Conservation (phyloP, 2,329 filamentous ascomycete genomes). For the Xylariales sp. region DNA sequence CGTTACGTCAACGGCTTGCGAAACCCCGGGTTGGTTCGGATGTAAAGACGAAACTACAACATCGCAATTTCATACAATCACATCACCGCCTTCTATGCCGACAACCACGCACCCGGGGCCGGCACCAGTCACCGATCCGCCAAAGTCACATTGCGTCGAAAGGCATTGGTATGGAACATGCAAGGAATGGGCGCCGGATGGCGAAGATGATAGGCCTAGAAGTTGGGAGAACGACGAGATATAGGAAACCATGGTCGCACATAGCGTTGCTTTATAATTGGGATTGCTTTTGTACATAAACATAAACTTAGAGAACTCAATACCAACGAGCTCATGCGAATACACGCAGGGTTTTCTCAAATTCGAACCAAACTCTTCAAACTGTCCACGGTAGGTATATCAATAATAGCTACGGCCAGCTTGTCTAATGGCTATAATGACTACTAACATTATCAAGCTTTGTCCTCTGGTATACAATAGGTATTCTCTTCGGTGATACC, state of each 20-base stretch:
- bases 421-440: background rate
- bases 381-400: background rate
- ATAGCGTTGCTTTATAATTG: slow-evolving; percentile 19
- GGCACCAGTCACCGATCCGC: slow-evolving; percentile 26
- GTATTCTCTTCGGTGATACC: background rate
- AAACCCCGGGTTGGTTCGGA: slow-evolving; percentile 73
- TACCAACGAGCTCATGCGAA: slow-evolving; percentile 1
- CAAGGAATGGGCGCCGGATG: slow-evolving; percentile 42
- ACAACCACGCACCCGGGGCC: slow-evolving; percentile 33
- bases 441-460: background rate
- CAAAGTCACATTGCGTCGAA: slow-evolving; percentile 42
- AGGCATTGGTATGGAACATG: slow-evolving; percentile 48
- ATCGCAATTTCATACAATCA: slow-evolving; percentile 42
- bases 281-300: slow-evolving; percentile 28
- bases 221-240: slow-evolving; percentile 46
- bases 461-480: background rate
- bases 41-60: slow-evolving; percentile 61
- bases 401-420: background rate
- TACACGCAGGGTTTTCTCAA: background rate
- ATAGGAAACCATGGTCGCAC: slow-evolving; percentile 29
- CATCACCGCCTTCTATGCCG: slow-evolving; percentile 45
- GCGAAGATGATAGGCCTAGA: slow-evolving; percentile 7
- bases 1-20: slow-evolving; percentile 59
- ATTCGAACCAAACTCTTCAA: background rate
- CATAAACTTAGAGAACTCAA: slow-evolving; percentile 26